phyloP scores from a whole-genome alignment of 176 grass and related monocot genomes.

The Phragmites australis region DNA sequence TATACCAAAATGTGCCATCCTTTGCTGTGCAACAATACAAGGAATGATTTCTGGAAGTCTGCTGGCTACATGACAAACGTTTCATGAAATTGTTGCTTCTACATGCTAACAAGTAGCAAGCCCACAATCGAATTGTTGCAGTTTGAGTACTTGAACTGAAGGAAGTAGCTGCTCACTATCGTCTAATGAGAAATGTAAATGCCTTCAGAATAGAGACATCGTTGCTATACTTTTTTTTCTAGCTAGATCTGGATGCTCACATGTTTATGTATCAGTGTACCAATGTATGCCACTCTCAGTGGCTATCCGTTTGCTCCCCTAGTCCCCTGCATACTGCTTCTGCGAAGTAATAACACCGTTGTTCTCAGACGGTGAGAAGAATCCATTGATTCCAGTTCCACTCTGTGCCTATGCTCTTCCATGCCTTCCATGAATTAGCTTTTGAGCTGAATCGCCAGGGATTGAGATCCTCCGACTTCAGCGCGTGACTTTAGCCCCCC shows the following conservation, averaged over 20 bases:
- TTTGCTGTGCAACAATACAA: slow-evolving; percentile 2
- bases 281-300: neutral
- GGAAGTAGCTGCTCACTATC: neutral
- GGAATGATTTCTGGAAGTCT: slow-evolving; percentile 15
- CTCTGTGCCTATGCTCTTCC: neutral
- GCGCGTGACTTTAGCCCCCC: too few species aligned
- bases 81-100: slow-evolving; percentile 20
- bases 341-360: neutral
- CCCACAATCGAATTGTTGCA: neutral
- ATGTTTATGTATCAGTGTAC: slow-evolving; percentile 7
- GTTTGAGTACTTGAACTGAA: neutral
- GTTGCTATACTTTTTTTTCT: slow-evolving; percentile 14
- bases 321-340: neutral
- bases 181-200: slow-evolving; percentile 33
- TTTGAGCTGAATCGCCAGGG: neutral
- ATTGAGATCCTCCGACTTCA: too few species aligned
- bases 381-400: neutral
- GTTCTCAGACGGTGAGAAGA: neutral
- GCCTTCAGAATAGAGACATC: neutral
- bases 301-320: neutral
- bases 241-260: slow-evolving; percentile 24
- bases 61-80: slow-evolving; percentile 14
- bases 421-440: too few species aligned
- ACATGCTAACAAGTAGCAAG: slow-evolving; percentile 21
- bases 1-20: slow-evolving; percentile 20